Evolutionary conservation across 2,329 filamentous ascomycete genomes (phyloP).

Genomic region (Colletotrichum salicis): DNA sequence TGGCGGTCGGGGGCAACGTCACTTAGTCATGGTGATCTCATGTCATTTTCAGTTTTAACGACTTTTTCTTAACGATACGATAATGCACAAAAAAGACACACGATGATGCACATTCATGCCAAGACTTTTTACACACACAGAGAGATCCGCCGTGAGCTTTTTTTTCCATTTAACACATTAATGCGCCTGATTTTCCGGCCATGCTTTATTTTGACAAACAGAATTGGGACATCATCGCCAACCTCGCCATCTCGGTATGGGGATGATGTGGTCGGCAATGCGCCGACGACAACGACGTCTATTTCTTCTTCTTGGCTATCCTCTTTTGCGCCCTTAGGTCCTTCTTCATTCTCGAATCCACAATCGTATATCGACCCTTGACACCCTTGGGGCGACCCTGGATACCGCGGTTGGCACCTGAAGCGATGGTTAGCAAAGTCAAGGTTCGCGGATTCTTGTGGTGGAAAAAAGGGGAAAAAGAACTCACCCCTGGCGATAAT

Average conservation of each 20-base stretch:
- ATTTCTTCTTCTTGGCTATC: slow-evolving; percentile 75
- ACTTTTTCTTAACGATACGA: not conserved
- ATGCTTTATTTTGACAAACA: slow-evolving; percentile 29
- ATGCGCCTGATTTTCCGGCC: slow-evolving; percentile 2
- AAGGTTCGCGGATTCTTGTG: not conserved
- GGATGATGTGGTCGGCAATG: slow-evolving; percentile 26
- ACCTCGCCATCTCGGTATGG: slow-evolving; percentile 15
- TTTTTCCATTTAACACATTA: not conserved
- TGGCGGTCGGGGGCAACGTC: not conserved
- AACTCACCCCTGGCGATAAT: slow-evolving; percentile 81
- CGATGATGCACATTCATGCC: slow-evolving; percentile 2
- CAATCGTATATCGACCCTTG: slow-evolving; percentile 97
- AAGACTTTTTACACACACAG: not conserved
- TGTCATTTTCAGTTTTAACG: not conserved
- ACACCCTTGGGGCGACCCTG: slow-evolving; percentile 89
- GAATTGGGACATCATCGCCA: slow-evolving; percentile 6
- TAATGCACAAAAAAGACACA: slow-evolving; percentile 2
- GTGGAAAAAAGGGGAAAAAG: too few relatives aligned
- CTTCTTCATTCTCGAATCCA: slow-evolving; percentile 96
- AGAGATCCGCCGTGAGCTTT: not conserved
- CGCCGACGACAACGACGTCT: slow-evolving; percentile 35
- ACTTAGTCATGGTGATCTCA: not conserved
- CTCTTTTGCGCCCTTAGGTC: slow-evolving; percentile 90
- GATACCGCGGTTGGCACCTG: slow-evolving; percentile 77
- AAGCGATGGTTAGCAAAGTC: slow-evolving; percentile 6